These are phyloP conservation scores for Colletotrichum viniferum DNA, from an alignment of 2,329 filamentous ascomycete species.

Conservation along the genomic window DNA sequence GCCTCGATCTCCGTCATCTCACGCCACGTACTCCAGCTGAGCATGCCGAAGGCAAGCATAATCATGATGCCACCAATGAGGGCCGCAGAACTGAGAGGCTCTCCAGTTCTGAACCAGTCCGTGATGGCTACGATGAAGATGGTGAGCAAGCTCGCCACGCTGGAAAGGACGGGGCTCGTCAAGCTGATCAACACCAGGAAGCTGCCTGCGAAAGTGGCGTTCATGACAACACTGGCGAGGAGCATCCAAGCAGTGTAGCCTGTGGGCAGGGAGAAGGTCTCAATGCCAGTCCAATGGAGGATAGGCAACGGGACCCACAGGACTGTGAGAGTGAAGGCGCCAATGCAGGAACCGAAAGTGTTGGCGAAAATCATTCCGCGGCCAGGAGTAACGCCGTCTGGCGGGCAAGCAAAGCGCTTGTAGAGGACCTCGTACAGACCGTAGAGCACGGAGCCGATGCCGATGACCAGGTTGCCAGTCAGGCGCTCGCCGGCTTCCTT, in stretches of 20 bases:
- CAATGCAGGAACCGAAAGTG: conserved; percentile 86
- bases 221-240: conserved; percentile 79
- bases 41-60: conserved; percentile 81
- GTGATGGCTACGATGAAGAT: conserved; percentile 96
- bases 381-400: conserved; percentile 82
- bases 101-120: conserved; percentile 85
- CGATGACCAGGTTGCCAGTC: conserved; percentile 90
- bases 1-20: conserved; percentile 88
- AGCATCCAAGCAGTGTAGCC: conserved; percentile 83
- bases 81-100: conserved; percentile 75
- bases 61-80: conserved; percentile 86
- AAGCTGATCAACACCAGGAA: conserved; percentile 93
- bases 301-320: conserved; percentile 93
- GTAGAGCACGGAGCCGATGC: conserved; percentile 87
- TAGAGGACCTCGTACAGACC: conserved; percentile 98
- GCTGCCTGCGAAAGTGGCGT: conserved; percentile 89
- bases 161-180: conserved; percentile 89
- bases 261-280: conserved; percentile 81
- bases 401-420: conserved; percentile 91
- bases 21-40: conserved; percentile 90
- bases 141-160: conserved; percentile 89
- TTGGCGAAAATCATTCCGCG: conserved; percentile 97
- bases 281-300: conserved; percentile 77
- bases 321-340: conserved; percentile 81
- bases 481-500: conserved; percentile 67